phyloP scores from a whole-genome alignment of 345 rosid species.

The Eucalyptus fibrosa region DNA sequence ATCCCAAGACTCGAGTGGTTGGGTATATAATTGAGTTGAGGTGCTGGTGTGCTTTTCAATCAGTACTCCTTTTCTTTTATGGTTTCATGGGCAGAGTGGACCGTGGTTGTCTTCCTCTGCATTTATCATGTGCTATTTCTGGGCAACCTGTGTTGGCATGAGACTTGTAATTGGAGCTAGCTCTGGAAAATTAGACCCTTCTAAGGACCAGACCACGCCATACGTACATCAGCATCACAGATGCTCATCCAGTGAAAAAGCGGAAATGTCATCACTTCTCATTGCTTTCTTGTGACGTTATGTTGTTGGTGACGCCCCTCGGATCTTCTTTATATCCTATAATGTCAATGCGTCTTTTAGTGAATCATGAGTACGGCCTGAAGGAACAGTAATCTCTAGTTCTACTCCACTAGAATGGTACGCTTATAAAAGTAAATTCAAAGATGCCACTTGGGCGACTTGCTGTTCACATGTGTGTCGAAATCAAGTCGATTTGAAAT shows the following conservation, averaged over 20 bases:
- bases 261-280: neutral
- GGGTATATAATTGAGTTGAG: neutral
- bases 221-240: neutral
- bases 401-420: neutral
- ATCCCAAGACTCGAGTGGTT: neutral
- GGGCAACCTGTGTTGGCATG: neutral
- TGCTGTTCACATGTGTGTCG: neutral
- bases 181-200: neutral
- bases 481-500: neutral
- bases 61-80: neutral
- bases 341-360: neutral
- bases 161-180: neutral
- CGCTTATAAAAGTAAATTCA: neutral
- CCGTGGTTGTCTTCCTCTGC: neutral
- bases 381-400: neutral
- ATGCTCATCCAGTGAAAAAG: neutral
- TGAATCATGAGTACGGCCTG: neutral
- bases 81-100: neutral
- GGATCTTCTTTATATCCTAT: neutral
- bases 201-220: neutral
- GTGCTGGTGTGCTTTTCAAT: neutral
- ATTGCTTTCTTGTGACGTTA: neutral
- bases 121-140: neutral
- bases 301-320: neutral
- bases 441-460: neutral